A percentile compares a stretch with the other conserved stretches of the same genome.
These are phyloP conservation scores for Pythium coloratum DNA, from an alignment of 352 stramenopile genomes.

Conservation along the genomic window DNA sequence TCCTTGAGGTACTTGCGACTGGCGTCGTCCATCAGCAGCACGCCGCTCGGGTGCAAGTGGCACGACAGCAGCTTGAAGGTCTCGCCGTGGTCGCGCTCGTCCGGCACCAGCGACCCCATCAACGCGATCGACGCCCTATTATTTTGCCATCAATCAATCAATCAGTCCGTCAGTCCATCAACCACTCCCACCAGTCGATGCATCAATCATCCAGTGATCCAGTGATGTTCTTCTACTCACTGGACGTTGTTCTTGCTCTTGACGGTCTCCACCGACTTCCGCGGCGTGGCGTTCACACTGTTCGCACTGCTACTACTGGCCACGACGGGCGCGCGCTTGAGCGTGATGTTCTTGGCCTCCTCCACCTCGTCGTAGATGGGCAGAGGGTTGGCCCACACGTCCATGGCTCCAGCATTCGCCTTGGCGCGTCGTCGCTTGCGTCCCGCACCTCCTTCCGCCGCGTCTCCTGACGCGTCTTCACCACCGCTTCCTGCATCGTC, in stretches of 20 bases:
- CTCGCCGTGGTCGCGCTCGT: conserved; percentile 77
- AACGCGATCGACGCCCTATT: conserved; percentile 70
- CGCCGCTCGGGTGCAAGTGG: conserved; percentile 64
- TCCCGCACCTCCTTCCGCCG: background rate
- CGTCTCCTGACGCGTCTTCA: conserved; percentile 4
- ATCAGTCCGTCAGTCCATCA: conserved; percentile 9
- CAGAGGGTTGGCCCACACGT: conserved; percentile 59
- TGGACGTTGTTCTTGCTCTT: conserved; percentile 75
- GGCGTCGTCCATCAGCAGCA: conserved; percentile 76
- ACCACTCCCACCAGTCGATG: background rate
- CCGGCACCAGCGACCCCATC: conserved; percentile 77
- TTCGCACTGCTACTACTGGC: background rate
- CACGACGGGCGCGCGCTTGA: conserved; percentile 26
- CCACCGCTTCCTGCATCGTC: conserved; percentile 26
- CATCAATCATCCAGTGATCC: background rate
- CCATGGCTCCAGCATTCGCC: background rate
- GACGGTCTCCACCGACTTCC: conserved; percentile 1
- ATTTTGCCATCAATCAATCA: conserved; percentile 5
- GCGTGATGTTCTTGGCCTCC: conserved; percentile 63
- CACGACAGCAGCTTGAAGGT: conserved; percentile 87
- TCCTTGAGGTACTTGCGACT: conserved; percentile 68
- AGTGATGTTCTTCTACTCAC: conserved; percentile 24
- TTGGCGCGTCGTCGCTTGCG: conserved; percentile 10
- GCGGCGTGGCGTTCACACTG: conserved; percentile 3
- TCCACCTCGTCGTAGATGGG: conserved; percentile 64